Base-by-base conservation (phyloP, 192 early-diverging fungal genomes). In the Chytriomyces sp. region DNA sequence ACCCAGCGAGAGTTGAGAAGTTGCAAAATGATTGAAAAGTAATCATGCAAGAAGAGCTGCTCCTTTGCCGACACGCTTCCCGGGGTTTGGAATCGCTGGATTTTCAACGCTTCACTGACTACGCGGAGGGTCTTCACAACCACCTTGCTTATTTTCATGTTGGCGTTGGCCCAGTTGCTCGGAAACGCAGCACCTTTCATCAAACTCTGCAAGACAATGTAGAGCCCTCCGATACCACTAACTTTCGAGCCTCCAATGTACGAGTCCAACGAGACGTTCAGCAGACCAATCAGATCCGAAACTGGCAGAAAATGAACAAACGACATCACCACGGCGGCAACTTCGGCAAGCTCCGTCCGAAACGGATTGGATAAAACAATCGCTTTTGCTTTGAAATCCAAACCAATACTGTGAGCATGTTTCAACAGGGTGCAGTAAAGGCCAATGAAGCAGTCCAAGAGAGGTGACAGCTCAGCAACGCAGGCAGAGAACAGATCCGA, bases 1-100 rank as follows among this genome's bases (percentile, higher is more conserved):
- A 91, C 70, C 70, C 80, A 82, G 43, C 79, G 82, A 59, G 85
- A 90, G 26, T 86, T 86, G 5, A 93, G 75, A 5, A 91, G 76
- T 6, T 82, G 69, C 23, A 93, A 72, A 24, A 92, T 43, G 6
- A 85, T 75, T 9, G 61, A 62, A 24, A 87, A 87, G 67, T 77
- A 87, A 16, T 82, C 69, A 18, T 69, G 61, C 83, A 85, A 84
- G 9, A 87, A 62, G 13, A 76, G 46, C 61, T 85, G 84, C 16
- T 8, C 35, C 11, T 68, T 49, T n/a, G 64, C 59, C 45, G 45
- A 49, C 62, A 74, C 35, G 11, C 26, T 69, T 46, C 53, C 53
- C 16, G 35, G 49, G 7, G 74, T 62, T 13, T 63, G 57, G 45
- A 81, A 77, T 49, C 23, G 26, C 2, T 82, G 79, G 13, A 62